phyloP scores from a whole-genome alignment of 176 grass and related monocot species.

The Tillandsia leiboldiana region DNA sequence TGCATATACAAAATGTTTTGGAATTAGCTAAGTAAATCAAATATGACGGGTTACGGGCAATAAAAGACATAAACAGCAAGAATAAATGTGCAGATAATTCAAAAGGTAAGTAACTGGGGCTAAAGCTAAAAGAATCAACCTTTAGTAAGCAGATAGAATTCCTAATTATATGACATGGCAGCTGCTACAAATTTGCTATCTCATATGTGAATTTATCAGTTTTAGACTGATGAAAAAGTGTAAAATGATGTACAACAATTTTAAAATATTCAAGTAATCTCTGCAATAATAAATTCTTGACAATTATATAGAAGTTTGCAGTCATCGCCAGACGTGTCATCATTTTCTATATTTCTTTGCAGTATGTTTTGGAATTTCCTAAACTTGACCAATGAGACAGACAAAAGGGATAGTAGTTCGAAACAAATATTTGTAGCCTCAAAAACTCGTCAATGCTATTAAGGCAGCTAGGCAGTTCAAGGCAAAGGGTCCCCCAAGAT shows the following conservation, averaged over 20 bases:
- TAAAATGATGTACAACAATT: background rate
- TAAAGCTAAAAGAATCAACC: background rate
- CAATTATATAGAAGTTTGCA: background rate
- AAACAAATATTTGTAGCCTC: background rate
- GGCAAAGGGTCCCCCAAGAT: too few species aligned
- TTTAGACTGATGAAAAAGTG: background rate
- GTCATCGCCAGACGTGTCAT: background rate
- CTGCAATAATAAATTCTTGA: background rate
- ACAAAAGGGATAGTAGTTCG: background rate
- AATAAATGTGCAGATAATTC: background rate
- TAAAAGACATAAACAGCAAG: constrained; percentile 4
- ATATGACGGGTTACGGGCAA: background rate
- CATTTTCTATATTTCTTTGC: background rate
- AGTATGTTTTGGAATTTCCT: background rate
- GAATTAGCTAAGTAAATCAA: constrained; percentile 1
- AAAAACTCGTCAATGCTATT: background rate
- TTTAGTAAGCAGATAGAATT: background rate
- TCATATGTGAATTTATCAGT: background rate
- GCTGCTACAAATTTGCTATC: background rate
- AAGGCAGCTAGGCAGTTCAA: too few species aligned
- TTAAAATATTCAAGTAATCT: background rate
- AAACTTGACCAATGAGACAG: background rate
- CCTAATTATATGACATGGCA: background rate
- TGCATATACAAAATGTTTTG: constrained; percentile 15
- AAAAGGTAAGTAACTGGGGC: background rate